Percentiles rank a stretch among this genome's conserved stretches.
These are phyloP conservation scores for Saccharomycopsis fermentans DNA, from an alignment of 805 yeast species.

Conservation along the genomic window DNA sequence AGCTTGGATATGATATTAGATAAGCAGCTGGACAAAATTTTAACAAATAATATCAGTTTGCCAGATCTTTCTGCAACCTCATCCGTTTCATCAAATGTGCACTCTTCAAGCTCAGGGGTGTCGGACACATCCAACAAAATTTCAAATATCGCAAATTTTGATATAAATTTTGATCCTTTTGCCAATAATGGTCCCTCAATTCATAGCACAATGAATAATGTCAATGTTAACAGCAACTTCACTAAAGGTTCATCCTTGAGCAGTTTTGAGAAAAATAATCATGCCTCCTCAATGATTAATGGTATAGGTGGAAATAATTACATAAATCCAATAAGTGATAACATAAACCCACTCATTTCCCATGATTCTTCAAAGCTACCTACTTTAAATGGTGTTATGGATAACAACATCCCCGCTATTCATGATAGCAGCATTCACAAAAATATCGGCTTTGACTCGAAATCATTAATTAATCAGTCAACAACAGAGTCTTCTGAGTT, in stretches of 20 bases:
- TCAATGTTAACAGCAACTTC: neutral
- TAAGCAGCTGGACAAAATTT: neutral
- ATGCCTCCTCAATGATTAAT: neutral
- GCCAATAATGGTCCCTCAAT: neutral
- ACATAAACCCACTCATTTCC: neutral
- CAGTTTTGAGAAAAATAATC: neutral
- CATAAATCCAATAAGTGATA: neutral
- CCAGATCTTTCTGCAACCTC: neutral
- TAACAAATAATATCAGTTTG: neutral
- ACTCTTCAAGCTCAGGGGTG: neutral
- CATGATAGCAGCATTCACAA: neutral
- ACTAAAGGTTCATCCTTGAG: neutral
- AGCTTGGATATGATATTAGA: slow-evolving; percentile 1
- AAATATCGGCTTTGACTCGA: neutral
- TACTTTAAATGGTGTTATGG: neutral
- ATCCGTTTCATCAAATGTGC: neutral
- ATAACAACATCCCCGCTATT: neutral
- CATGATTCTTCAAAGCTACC: neutral
- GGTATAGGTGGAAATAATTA: neutral
- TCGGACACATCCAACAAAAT: neutral
- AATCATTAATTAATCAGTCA: neutral
- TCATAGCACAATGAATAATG: neutral
- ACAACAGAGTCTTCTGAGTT: neutral
- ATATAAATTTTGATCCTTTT: neutral
- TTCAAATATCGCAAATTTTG: neutral